Base-by-base conservation (phyloP, 1,284 basidiomycete species). In the Flammula alnicola region DNA sequence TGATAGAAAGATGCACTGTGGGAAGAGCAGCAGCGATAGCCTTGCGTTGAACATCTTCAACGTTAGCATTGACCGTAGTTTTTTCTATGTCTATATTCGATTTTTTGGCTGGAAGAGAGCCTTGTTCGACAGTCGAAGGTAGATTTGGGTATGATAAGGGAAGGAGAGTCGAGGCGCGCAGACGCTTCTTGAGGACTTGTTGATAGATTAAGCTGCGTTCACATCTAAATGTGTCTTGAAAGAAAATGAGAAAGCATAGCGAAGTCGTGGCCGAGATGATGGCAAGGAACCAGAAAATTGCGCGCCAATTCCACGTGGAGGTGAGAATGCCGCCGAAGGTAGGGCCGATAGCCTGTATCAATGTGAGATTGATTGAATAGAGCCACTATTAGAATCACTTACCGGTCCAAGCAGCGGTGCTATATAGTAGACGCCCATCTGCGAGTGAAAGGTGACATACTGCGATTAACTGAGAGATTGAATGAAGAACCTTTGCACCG, bases 181-280 rank as follows among this genome's bases (percentile, higher is more conserved):
- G 43, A 17, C 67, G 65, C 23, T 65, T 52, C 53, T 63, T 73
- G 22, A 86, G 65, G 3, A 83, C 82, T 39, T 72, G 74, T 63
- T 91, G 89, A 63, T 93, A 95, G 5, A 83, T 80, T 27, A 86
- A 67, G 53, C 89, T 92, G 22, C 93, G 83, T 63, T 94, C 90
- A 48, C 77, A 73, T 11, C 93, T 80, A 73, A 91, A 95, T 1
- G 91, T 93, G 60, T 95, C 93, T 46, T 82, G 83, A 73, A 93
- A 86, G 54, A 85, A 80, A 46, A 86, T 65, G 29, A 84, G 50
- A 68, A 92, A 92, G 14, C 77, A 70, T 37, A 81, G 40, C 42
- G 81, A 73, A 54, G 79, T 81, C 32, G 78, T 43, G 4, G 79
- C 81, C 5, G 81, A 81, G 44, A 86, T 78, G 36, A 84, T 84